Base-by-base conservation (phyloP, 2,329 filamentous ascomycete species). In the Leptographium wingfieldii region DNA sequence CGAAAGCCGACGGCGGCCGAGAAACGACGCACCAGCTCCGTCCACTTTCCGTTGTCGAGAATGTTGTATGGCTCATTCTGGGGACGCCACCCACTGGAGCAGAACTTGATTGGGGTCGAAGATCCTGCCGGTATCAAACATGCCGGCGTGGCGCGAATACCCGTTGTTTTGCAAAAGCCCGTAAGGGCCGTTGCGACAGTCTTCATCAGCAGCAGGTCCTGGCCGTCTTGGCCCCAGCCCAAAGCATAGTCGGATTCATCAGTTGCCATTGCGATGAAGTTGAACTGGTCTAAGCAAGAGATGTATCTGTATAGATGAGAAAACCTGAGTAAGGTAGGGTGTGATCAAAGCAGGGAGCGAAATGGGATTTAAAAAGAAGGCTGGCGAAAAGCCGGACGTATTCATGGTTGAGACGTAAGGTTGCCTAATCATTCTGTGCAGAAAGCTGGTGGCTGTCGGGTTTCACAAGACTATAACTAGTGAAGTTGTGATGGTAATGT, bases 1-100 rank as follows among this genome's bases (percentile, higher is more conserved):
- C 16, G 38, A 22, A 63, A 65, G 3, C 55, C 58, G 0, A 38
- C 38, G 0, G 35, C 22, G 0, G 16, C 22, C 0, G 57, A 54
- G 25, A 65, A 63, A 2, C 29, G n/a, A 0, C 60, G 46, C 1
- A 64, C 62, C 0, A 63, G 53, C 1, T 58, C 53, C 10, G 63
- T 64, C 63, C 62, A 64, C 6, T 4, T 31, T 6, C 49, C 46
- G 5, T 55, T 51, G 33, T 61, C 48, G 1, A 64, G 51, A 1
- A 43, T 54, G 12, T 55, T 16, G 3, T 29, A 22, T 0, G 16
- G 14, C 3, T 22, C 5, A 3, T 14, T 3, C 19, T 58, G 38
- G 6, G 25, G 38, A 3, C 59, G 57, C 63, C 63, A 63, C 7
- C 63, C 63, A 25, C 61, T 63, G 0, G 59, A 60, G 2, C 52